Conservation (phyloP, 768 basidiomycete genomes). For the Serendipita sp. region DNA sequence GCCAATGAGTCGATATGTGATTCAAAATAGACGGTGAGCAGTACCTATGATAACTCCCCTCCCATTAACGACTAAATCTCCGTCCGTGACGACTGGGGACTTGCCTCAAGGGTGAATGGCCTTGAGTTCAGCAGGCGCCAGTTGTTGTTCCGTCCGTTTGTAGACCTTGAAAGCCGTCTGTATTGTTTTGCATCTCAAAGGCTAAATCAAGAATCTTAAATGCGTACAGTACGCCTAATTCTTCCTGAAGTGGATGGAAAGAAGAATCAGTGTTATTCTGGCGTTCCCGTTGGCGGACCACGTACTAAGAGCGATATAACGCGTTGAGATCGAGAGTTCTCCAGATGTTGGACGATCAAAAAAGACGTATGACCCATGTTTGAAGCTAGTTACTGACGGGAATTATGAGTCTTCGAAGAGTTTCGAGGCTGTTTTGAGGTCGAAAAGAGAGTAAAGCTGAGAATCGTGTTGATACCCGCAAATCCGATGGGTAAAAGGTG, state of each 20-base stretch:
- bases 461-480: too few species aligned
- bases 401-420: too few species aligned
- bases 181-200: neutral
- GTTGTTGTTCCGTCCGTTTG: conserved; percentile 7
- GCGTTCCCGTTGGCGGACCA: neutral
- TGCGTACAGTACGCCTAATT: conserved; percentile 28
- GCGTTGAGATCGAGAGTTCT: conserved; percentile 15
- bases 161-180: neutral
- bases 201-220: conserved; percentile 21
- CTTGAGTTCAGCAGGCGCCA: conserved; percentile 18
- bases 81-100: conserved; percentile 32
- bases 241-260: conserved; percentile 24
- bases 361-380: too few species aligned
- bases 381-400: too few species aligned
- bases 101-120: conserved; percentile 29
- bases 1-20: conserved; percentile 8
- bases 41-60: conserved; percentile 28
- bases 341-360: conserved; percentile 10
- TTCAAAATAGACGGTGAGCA: conserved; percentile 29
- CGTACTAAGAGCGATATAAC: conserved; percentile 16
- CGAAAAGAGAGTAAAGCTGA: too few species aligned
- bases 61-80: conserved; percentile 26
- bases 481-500: too few species aligned
- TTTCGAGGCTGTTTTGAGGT: too few species aligned
- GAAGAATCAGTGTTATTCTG: neutral